Evolutionary conservation across 2,329 filamentous ascomycete genomes (phyloP).

Genomic region (Monosporascus sp.): DNA sequence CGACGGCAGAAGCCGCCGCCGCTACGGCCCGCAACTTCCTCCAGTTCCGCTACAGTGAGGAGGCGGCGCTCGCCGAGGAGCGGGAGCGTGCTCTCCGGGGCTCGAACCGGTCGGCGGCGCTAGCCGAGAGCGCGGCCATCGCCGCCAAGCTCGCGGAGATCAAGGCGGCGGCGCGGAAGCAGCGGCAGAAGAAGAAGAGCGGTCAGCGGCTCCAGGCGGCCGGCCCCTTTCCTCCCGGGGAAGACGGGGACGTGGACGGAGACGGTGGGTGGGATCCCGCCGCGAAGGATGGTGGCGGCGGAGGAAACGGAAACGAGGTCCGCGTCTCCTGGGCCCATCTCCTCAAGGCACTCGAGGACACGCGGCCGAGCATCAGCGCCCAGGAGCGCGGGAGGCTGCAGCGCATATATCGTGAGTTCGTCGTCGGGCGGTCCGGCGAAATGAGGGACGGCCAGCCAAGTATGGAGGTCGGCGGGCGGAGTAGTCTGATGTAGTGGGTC

Average conservation of each 20-base stretch:
- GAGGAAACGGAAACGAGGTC: conserved; percentile 57
- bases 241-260: conserved; percentile 17
- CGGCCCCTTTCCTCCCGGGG: not conserved
- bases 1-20: conserved; percentile 14
- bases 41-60: conserved; percentile 75
- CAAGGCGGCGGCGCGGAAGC: conserved; percentile 52
- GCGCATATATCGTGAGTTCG: conserved; percentile 87
- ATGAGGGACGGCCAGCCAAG: conserved; percentile 90
- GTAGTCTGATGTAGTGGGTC: conserved; percentile 73
- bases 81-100: conserved; percentile 34
- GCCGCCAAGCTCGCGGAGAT: conserved; percentile 77
- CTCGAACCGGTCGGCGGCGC: conserved; percentile 44
- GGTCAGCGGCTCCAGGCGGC: conserved; percentile 12
- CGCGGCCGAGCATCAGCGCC: conserved; percentile 74
- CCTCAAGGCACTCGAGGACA: conserved; percentile 67
- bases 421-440: conserved; percentile 86
- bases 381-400: conserved; percentile 70
- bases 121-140: conserved; percentile 75
- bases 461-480: conserved; percentile 86
- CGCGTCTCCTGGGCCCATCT: conserved; percentile 82
- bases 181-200: conserved; percentile 29
- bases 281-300: conserved; percentile 27
- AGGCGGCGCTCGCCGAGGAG: conserved; percentile 41
- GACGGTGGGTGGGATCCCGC: conserved; percentile 18
- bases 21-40: conserved; percentile 53